A percentile compares a stretch with the other conserved stretches of the same genome.
phyloP scores from a whole-genome alignment of 2,329 filamentous ascomycete genomes.

The Calonectria hongkongensis region DNA sequence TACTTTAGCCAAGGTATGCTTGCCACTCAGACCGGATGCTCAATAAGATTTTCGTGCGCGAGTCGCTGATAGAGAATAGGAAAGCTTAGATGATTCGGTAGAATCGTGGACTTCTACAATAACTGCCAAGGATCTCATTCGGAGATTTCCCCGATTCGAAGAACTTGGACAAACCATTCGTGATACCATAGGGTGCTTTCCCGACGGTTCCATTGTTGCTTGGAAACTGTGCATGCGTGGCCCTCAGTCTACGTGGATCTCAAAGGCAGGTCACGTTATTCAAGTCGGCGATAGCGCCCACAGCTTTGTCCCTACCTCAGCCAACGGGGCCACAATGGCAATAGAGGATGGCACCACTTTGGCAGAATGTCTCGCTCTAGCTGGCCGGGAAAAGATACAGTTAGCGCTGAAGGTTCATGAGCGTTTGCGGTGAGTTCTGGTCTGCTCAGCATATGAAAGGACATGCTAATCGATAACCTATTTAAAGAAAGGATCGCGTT shows the following conservation, averaged over 20 bases:
- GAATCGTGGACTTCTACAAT: constrained; percentile 5
- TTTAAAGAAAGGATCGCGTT: background rate
- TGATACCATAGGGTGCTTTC: background rate
- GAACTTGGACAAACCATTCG: background rate
- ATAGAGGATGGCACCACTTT: background rate
- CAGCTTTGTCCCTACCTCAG: background rate
- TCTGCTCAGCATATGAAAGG: background rate
- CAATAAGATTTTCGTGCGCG: background rate
- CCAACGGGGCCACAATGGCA: constrained; percentile 6
- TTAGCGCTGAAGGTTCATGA: background rate
- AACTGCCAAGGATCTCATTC: background rate
- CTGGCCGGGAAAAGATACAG: background rate
- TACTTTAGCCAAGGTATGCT: background rate
- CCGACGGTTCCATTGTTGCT: background rate
- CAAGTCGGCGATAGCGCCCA: constrained; percentile 8
- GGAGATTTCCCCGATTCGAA: background rate
- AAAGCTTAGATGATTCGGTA: background rate
- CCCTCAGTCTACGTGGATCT: background rate
- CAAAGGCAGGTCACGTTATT: background rate
- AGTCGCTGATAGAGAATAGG: background rate
- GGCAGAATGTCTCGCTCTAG: background rate
- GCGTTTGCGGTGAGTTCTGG: background rate
- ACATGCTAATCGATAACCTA: background rate
- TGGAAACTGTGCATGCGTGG: constrained; percentile 12
- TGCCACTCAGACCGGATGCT: background rate